Evolutionary conservation across 345 rosid genomes (phyloP).

Genomic region (Iberis pinnata): DNA sequence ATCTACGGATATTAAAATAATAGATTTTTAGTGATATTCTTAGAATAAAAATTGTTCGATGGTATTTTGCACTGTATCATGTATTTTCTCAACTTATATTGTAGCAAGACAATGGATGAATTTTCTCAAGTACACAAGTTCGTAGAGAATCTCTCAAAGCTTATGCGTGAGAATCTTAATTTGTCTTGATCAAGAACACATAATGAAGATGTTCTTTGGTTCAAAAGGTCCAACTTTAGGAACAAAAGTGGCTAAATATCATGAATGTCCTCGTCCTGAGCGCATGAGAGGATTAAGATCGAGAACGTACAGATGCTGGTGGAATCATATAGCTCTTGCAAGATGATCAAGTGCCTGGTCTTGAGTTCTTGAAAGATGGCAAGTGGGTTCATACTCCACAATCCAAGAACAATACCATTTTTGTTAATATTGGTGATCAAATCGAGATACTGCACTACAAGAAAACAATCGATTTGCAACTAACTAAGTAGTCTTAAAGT

Average conservation of each 20-base stretch:
- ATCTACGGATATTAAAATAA: too few relatives aligned
- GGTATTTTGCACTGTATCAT: too few relatives aligned
- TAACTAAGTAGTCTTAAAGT: too few relatives aligned
- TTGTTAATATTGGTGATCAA: slow-evolving; percentile 76
- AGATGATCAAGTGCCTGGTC: slow-evolving; percentile 87
- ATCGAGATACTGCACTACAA: too few relatives aligned
- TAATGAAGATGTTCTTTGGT: slow-evolving; percentile 56
- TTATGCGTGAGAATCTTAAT: slow-evolving; percentile 77
- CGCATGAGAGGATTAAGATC: slow-evolving; percentile 76
- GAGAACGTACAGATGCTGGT: slow-evolving; percentile 88
- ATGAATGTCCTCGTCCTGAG: slow-evolving; percentile 66
- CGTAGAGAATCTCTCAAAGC: slow-evolving; percentile 58
- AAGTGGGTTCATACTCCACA: slow-evolving; percentile 75
- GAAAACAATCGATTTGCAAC: too few relatives aligned
- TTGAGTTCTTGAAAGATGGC: slow-evolving; percentile 73
- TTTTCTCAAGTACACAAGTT: slow-evolving; percentile 52
- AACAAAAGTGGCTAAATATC: slow-evolving; percentile 86
- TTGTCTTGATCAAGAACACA: slow-evolving; percentile 45
- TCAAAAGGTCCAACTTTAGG: slow-evolving; percentile 65
- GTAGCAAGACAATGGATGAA: slow-evolving; percentile 69
- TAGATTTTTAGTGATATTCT: too few relatives aligned
- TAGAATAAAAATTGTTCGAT: too few relatives aligned
- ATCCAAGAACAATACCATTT: slow-evolving; percentile 72
- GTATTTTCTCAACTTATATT: not conserved
- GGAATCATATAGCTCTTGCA: slow-evolving; percentile 84